phyloP scores from a whole-genome alignment of 208 protist species.

The Acanthamoeba culbertsoni region DNA sequence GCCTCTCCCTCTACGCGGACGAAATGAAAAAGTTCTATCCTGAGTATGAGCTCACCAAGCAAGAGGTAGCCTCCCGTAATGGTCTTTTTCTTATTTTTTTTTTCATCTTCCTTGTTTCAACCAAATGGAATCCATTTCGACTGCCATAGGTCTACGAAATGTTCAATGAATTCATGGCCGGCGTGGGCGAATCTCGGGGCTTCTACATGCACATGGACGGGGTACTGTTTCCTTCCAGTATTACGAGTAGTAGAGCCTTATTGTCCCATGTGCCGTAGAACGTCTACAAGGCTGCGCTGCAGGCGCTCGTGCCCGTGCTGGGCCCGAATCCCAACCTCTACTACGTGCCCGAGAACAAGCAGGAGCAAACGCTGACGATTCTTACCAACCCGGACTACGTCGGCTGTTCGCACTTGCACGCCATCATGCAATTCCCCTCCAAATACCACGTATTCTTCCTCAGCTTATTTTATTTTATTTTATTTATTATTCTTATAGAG shows the following conservation, averaged over 20 bases:
- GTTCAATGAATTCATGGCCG: background rate
- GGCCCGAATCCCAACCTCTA: slow-evolving; percentile 2
- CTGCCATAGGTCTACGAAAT: background rate
- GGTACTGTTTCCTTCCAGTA: background rate
- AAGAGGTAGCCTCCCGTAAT: background rate
- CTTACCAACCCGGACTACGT: background rate
- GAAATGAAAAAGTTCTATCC: slow-evolving; percentile 27
- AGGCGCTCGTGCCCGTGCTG: background rate
- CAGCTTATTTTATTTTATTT: background rate
- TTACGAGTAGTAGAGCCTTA: background rate
- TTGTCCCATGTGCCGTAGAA: background rate
- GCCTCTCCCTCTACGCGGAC: background rate
- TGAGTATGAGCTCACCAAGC: background rate
- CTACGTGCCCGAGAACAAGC: slow-evolving; percentile 9
- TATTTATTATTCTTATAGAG: too few species aligned
- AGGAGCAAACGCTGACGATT: background rate
- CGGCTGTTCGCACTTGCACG: slow-evolving; percentile 1
- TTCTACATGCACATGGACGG: slow-evolving; percentile 47
- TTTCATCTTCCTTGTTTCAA: too few species aligned
- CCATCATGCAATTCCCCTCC: slow-evolving; percentile 3
- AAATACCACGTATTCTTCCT: background rate
- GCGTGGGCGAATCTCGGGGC: background rate
- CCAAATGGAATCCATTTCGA: too few species aligned
- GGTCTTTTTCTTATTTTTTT: background rate
- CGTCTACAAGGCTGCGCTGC: background rate